Evolutionary conservation across 306 rosid genomes (phyloP), one percentile per base, ranked within the genome.

Genomic region (Hippophae gyantsensis): DNA sequence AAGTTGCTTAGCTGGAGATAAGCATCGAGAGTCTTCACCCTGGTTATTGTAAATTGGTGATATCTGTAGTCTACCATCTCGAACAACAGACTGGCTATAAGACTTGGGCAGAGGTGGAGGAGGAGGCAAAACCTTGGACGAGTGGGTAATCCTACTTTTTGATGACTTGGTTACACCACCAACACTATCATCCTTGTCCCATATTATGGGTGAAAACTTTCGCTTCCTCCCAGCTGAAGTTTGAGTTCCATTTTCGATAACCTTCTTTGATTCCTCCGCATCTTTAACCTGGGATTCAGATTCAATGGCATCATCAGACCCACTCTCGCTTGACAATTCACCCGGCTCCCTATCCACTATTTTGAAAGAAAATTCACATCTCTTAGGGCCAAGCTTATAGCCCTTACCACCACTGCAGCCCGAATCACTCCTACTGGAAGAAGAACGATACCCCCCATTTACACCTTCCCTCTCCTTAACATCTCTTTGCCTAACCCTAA

Each of bases 321-420:
- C 94, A 49, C 95, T 90, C 78, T 86, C 99, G 64, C 95, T 93
- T 4, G 99, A 93, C 75, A 93, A 84, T 54, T 93, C 99, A 43
- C 99, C 99, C 1, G 99, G 97, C 76, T 89, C 99, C 71, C 75
- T 84, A 53, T 93, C 99, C 55, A 74, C 13, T 2, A 80, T 26
- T 80, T 70, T 82, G 6, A 52, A 73, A 9, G 79, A 62, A 66
- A 80, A 70, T 23, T 52, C 90, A 81, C 82, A 73, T 45, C 75
- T 77, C 61, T 78, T 81, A 8, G 85, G 83, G 40, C 90, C 89
- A 18, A 67, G 79, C 48, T 74, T 58, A 12, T 61, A 58, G 54
- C 23, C 57, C n/a, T 76, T 63, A 26, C 69, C 70, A 48, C 86
- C 69, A 8, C 87, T 74, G 46, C 89, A 78, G 8, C 89, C 86